These are phyloP conservation scores for Tylopilus sp. DNA, from an alignment of 768 basidiomycete species.

Conservation along the genomic window DNA sequence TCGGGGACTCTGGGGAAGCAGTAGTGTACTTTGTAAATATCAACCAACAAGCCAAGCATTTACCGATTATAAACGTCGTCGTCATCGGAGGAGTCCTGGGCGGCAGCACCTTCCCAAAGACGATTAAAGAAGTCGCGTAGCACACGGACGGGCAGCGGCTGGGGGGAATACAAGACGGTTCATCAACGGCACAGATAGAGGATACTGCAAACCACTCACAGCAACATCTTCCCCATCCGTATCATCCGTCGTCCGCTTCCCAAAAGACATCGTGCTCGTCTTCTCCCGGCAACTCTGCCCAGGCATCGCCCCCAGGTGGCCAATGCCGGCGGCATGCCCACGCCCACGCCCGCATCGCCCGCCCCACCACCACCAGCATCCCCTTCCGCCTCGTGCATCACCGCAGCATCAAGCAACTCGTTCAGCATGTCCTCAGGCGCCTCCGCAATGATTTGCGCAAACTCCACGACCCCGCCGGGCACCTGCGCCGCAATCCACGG, in stretches of 20 bases:
- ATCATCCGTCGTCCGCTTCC: too few species aligned
- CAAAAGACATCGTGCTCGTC: too few species aligned
- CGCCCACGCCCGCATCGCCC: conserved; percentile 25
- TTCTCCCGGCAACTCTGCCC: too few species aligned
- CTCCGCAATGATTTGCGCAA: conserved; percentile 53
- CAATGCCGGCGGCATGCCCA: too few species aligned
- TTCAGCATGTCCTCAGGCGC: conserved; percentile 57
- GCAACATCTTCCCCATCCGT: conserved; percentile 39
- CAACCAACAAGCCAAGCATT: background rate
- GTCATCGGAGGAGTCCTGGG: conserved; percentile 22
- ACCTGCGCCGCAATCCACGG: too few species aligned
- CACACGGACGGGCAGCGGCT: conserved; percentile 60
- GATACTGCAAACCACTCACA: conserved; percentile 41
- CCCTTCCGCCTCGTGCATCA: conserved; percentile 28
- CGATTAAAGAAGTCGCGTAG: conserved; percentile 56
- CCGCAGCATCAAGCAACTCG: conserved; percentile 48
- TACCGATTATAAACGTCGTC: background rate
- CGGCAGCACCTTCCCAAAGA: conserved; percentile 47
- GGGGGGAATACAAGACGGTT: background rate
- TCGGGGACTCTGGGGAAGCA: too few species aligned
- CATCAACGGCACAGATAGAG: background rate
- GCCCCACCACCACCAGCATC: background rate
- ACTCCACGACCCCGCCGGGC: conserved; percentile 61
- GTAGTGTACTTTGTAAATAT: too few species aligned
- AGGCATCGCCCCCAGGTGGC: too few species aligned